phyloP scores from a whole-genome alignment of 2,329 filamentous ascomycete species.

The Fusarium sp. region DNA sequence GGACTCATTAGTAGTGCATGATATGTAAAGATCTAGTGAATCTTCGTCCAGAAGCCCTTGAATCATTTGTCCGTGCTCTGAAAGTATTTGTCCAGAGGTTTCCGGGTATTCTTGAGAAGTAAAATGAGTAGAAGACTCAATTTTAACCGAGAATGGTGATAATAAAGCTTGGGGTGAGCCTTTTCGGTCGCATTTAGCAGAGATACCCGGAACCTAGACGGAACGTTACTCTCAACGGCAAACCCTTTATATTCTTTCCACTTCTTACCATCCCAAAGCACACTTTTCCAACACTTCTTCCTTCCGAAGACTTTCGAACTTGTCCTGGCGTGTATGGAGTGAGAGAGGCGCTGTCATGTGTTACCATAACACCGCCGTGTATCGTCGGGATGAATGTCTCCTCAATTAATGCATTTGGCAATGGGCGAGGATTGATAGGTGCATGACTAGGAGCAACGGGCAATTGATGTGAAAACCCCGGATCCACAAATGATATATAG shows the following conservation, averaged over 20 bases:
- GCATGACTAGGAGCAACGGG: not conserved
- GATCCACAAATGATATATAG: fast-evolving
- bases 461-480: not conserved
- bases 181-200: constrained; percentile 1
- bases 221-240: too few relatives aligned
- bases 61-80: constrained; percentile 28
- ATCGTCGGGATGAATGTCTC: not conserved
- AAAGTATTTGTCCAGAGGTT: not conserved
- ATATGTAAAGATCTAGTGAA: constrained; percentile 1
- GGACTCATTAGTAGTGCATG: not conserved
- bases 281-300: not conserved
- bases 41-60: constrained; percentile 32
- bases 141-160: not conserved
- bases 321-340: not conserved
- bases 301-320: not conserved
- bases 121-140: constrained; percentile 20
- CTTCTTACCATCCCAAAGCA: constrained; percentile 39
- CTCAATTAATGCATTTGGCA: not conserved
- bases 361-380: not conserved
- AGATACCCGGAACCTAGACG: constrained; percentile 18
- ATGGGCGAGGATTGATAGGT: not conserved
- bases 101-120: not conserved
- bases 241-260: too few relatives aligned
- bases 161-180: fast-evolving
- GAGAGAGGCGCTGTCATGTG: not conserved